Base-by-base conservation (phyloP, 2,329 filamentous ascomycete genomes). In the Blastomyces silverae region DNA sequence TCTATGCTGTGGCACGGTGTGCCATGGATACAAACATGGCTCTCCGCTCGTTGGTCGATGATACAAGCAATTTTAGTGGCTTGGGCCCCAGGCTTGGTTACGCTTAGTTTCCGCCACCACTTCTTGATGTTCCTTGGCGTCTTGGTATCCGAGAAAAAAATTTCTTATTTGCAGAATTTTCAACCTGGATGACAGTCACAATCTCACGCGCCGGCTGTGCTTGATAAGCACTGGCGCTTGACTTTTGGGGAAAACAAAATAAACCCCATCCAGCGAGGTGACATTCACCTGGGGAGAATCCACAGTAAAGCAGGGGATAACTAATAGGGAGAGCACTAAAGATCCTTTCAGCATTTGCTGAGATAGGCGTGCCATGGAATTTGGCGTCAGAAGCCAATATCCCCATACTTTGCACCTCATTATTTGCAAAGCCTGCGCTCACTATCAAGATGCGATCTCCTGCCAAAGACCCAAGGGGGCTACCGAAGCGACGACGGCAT, bases 11-110 rank as follows among this genome's bases (percentile, higher is more conserved):
- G 8, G 2, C 3, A 25, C 28, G n/a, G 52, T 2, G 52, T 13
- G 2, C 52, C 52, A 55, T 5, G 3, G 25, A 55, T 13, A 55
- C 11, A 15, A 17, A 15, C 4, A 34, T 28, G 8, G 8, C 20
- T 56, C 20, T 56, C 17, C 31, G 1, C 2, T 20, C 11, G 11
- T 25, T 25, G n/a, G 22, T 28, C 22, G 22, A 53, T 25, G 31
- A 28, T 6, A 57, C 53, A 57, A 57, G 53, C 53, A 57, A 34
- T 57, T 56, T 57, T 57, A 57, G 53, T 57, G 53, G 31, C 53
- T 37, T 57, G 53, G 53, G 1, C 15, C 3, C 17, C 4, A 50
- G 17, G 52, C 52, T 55, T 55, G n/a, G 10, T 22, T 13, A 2
- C 25, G 8, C 48, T 25, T 17, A 25, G 2, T 2, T 22, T 3